phyloP scores from a whole-genome alignment of 192 early-diverging fungal genomes.

The Kappamyces sp. region DNA sequence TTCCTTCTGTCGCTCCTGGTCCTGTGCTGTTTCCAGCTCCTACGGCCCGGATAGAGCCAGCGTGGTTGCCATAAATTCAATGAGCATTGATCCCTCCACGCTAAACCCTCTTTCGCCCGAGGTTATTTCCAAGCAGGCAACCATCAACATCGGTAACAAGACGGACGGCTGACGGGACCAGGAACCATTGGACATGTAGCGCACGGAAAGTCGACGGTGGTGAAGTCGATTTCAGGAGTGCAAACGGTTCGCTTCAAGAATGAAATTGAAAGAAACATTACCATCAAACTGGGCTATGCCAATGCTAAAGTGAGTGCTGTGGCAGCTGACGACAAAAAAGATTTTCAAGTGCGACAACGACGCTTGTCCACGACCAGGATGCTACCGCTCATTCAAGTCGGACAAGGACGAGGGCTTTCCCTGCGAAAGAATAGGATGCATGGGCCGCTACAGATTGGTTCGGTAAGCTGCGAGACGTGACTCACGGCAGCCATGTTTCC shows the following conservation, averaged over 20 bases:
- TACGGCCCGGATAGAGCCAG: no score
- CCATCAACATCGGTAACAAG: conserved; percentile 93
- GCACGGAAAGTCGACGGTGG: conserved; percentile 98
- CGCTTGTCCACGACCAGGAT: conserved; percentile 90
- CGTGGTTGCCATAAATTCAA: no score
- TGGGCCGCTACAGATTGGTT: conserved; percentile 77
- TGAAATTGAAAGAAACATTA: conserved; percentile 98
- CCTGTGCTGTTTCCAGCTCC: no score
- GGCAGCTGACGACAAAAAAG: conserved; percentile 31
- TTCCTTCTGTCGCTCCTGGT: no score
- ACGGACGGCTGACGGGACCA: conserved; percentile 18
- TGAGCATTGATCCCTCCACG: conserved; percentile 32
- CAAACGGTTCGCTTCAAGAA: conserved; percentile 98
- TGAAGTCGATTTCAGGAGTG: conserved; percentile 97
- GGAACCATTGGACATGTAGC: conserved; percentile 99
- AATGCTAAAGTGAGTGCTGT: conserved; percentile 76
- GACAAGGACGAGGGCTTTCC: conserved; percentile 79
- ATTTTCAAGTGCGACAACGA: conserved; percentile 96
- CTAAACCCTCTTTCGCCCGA: conserved; percentile 83
- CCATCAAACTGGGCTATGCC: conserved; percentile 98
- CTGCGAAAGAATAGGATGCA: conserved; percentile 82
- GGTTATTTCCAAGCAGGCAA: conserved; percentile 96
- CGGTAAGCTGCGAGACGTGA: conserved; percentile 35
- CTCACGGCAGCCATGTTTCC: conserved; percentile 73
- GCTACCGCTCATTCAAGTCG: conserved; percentile 84